Conservation (phyloP, 192 early-diverging fungal species). For the Mycoemilia scoparia region DNA sequence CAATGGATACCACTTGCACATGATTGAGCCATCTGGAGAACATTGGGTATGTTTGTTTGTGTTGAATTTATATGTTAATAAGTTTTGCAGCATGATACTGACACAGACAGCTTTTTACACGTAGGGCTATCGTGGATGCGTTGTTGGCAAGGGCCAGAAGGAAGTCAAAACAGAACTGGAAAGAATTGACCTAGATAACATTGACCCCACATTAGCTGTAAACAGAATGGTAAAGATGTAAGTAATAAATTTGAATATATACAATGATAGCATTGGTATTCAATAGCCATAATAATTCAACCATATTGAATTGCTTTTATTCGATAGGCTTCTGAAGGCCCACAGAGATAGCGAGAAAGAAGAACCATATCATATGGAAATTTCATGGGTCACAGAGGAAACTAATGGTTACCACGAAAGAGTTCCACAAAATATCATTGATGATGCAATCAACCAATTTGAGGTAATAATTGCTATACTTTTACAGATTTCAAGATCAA, state of each 20-base stretch:
- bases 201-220: constrained; percentile 40
- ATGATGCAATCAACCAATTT: constrained; percentile 67
- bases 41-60: constrained; percentile 62
- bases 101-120: too few relatives aligned
- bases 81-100: too few relatives aligned
- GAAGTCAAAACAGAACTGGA: constrained; percentile 98
- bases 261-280: constrained; percentile 87
- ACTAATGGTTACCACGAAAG: constrained; percentile 57
- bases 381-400: constrained; percentile 86
- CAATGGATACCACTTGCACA: constrained; percentile 72
- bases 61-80: not conserved
- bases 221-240: constrained; percentile 85
- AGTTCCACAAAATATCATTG: constrained; percentile 73
- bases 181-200: constrained; percentile 70
- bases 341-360: constrained; percentile 96
- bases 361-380: constrained; percentile 96
- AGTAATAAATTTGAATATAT: constrained; percentile 84
- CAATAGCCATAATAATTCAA: too few relatives aligned
- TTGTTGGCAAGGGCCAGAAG: constrained; percentile 90
- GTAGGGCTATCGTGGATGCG: constrained; percentile 93
- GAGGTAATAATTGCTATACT: too few relatives aligned
- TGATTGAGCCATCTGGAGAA: constrained; percentile 93
- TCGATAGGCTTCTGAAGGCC: constrained; percentile 79
- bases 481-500: too few relatives aligned
- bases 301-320: too few relatives aligned